Evolutionary conservation across 768 basidiomycete genomes (phyloP).

Genomic region (Neoboletus magnificus): DNA sequence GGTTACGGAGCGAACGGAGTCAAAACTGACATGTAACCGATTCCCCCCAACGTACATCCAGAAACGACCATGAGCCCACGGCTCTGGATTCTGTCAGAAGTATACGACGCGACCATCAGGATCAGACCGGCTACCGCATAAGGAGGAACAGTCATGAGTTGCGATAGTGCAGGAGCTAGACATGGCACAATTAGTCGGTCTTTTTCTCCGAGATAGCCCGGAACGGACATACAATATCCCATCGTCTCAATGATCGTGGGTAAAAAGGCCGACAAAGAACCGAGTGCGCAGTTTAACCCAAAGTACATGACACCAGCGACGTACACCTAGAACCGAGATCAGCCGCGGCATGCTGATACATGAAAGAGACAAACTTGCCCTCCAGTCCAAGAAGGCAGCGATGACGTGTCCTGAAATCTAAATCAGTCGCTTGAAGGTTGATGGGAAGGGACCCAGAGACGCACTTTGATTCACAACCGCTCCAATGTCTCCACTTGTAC

Average conservation of each 20-base stretch:
- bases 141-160: slow-evolving; percentile 53
- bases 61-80: slow-evolving; percentile 38
- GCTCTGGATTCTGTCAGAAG: slow-evolving; percentile 42
- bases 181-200: slow-evolving; percentile 1
- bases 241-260: slow-evolving; percentile 54
- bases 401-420: slow-evolving; percentile 36
- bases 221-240: slow-evolving; percentile 38
- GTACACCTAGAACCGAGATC: slow-evolving; percentile 33
- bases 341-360: not conserved
- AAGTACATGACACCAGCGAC: slow-evolving; percentile 48
- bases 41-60: slow-evolving; percentile 32
- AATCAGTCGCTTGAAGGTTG: not conserved
- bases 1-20: not conserved
- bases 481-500: slow-evolving; percentile 41
- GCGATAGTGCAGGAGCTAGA: slow-evolving; percentile 42
- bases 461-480: slow-evolving; percentile 40
- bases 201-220: not conserved
- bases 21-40: slow-evolving; percentile 40
- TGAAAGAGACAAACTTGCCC: slow-evolving; percentile 18
- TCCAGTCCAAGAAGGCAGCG: slow-evolving; percentile 48
- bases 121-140: slow-evolving; percentile 44
- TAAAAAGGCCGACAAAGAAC: slow-evolving; percentile 50
- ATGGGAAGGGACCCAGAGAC: not conserved
- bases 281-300: slow-evolving; percentile 45
- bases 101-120: slow-evolving; percentile 35